These are phyloP conservation scores for Xylaria digitata DNA, from an alignment of 2,329 filamentous ascomycete species.

Conservation along the genomic window DNA sequence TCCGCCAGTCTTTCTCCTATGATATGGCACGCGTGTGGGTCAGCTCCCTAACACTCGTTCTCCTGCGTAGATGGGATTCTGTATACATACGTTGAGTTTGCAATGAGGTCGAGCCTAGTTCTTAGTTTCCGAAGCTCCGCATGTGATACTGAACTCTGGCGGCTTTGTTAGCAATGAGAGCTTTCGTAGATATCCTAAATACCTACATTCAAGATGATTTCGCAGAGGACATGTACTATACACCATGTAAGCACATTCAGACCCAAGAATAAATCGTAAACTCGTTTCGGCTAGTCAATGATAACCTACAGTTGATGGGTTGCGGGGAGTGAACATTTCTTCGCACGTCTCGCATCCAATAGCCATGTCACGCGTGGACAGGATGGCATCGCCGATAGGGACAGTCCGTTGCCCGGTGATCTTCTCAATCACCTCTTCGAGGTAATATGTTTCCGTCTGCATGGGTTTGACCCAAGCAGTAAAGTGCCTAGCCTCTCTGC, in stretches of 20 bases:
- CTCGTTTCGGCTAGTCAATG: no score
- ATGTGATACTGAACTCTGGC: constrained; percentile 30
- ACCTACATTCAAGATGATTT: no score
- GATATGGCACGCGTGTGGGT: no score
- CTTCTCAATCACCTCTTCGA: constrained; percentile 48
- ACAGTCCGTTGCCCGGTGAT: constrained; percentile 52
- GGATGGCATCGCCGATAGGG: constrained; percentile 56
- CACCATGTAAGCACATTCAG: no score
- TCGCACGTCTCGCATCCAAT: constrained; percentile 55
- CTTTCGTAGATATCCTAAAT: no score
- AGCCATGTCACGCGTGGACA: constrained; percentile 55
- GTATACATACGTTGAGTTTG: constrained; percentile 34
- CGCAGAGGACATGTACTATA: no score
- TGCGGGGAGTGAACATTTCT: constrained; percentile 32
- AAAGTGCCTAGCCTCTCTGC: constrained; percentile 47
- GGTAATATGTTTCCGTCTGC: constrained; percentile 53
- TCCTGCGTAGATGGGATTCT: no score
- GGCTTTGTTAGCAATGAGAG: no score
- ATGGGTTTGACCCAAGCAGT: constrained; percentile 54
- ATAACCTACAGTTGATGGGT: constrained; percentile 29
- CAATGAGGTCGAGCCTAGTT: constrained; percentile 35
- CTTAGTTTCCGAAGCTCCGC: constrained; percentile 35
- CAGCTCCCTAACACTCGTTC: no score
- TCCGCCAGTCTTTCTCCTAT: constrained; percentile 31
- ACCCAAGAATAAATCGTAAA: no score